Conservation (phyloP, 2,329 filamentous ascomycete species). For the Lachnellula hyalina region DNA sequence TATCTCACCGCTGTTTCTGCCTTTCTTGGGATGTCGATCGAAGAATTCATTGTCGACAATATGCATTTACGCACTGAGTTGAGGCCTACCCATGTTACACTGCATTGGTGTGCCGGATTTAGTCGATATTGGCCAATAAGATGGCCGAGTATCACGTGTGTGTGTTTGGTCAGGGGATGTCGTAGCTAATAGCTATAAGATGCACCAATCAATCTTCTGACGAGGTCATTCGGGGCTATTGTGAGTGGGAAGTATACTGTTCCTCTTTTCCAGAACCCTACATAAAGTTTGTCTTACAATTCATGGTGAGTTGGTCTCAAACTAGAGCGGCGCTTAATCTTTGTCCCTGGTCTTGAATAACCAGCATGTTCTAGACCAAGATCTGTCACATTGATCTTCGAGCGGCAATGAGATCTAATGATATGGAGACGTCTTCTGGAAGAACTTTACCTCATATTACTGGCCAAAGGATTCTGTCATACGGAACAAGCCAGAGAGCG, state of each 20-base stretch:
- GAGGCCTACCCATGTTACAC: conserved; percentile 17
- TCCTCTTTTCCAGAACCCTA: no score
- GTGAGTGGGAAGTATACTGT: no score
- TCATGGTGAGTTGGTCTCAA: no score
- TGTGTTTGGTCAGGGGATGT: background rate
- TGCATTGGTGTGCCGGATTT: background rate
- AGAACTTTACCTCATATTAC: background rate
- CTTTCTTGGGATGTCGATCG: conserved; percentile 17
- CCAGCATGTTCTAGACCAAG: no score
- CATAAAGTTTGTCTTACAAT: no score
- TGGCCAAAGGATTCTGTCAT: background rate
- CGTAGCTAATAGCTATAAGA: background rate
- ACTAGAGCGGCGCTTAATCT: no score
- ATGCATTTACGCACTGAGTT: conserved; percentile 5
- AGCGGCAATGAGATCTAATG: background rate
- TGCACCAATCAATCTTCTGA: background rate
- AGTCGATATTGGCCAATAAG: background rate
- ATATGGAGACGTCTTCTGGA: background rate
- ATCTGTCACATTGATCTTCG: background rate
- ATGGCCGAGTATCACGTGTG: background rate
- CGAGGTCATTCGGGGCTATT: background rate
- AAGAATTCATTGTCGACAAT: conserved; percentile 10
- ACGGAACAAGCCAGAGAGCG: background rate
- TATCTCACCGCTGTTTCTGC: conserved; percentile 25
- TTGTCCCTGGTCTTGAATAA: no score